phyloP scores from a whole-genome alignment of 164 flowering plant genomes.

The Magnolia kwangsiensis region DNA sequence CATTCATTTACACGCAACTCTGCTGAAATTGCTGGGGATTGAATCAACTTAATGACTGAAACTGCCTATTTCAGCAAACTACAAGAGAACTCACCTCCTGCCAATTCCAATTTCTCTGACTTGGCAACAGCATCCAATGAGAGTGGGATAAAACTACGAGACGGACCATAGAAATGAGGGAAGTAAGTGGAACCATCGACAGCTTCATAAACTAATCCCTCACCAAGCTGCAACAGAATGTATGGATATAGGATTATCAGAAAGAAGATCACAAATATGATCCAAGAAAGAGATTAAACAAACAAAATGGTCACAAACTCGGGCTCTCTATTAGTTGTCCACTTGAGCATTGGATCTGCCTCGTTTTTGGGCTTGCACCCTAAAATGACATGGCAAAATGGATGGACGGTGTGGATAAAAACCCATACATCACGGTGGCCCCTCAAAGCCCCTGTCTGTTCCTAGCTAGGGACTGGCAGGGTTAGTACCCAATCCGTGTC shows the following conservation, averaged over 20 bases:
- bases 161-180: slow-evolving; percentile 90
- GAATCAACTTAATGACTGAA: not conserved
- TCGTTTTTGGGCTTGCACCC: too few relatives aligned
- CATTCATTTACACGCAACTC: not conserved
- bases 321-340: not conserved
- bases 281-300: not conserved
- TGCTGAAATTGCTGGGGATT: not conserved
- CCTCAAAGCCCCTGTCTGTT: too few relatives aligned
- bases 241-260: not conserved
- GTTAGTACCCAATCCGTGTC: too few relatives aligned
- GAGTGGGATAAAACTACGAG: slow-evolving; percentile 63
- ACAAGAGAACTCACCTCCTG: slow-evolving; percentile 52
- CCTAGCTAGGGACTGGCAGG: too few relatives aligned
- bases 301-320: not conserved
- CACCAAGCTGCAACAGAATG: slow-evolving; percentile 62
- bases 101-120: slow-evolving; percentile 54
- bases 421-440: too few relatives aligned
- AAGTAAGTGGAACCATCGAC: slow-evolving; percentile 59
- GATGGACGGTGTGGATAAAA: too few relatives aligned
- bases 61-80: slow-evolving; percentile 28
- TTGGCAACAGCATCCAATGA: slow-evolving; percentile 58
- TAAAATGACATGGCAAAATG: too few relatives aligned
- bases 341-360: too few relatives aligned
- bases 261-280: not conserved
- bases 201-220: slow-evolving; percentile 81